phyloP scores from a whole-genome alignment of 2,329 filamentous ascomycete species.

The Eutypella sp. region DNA sequence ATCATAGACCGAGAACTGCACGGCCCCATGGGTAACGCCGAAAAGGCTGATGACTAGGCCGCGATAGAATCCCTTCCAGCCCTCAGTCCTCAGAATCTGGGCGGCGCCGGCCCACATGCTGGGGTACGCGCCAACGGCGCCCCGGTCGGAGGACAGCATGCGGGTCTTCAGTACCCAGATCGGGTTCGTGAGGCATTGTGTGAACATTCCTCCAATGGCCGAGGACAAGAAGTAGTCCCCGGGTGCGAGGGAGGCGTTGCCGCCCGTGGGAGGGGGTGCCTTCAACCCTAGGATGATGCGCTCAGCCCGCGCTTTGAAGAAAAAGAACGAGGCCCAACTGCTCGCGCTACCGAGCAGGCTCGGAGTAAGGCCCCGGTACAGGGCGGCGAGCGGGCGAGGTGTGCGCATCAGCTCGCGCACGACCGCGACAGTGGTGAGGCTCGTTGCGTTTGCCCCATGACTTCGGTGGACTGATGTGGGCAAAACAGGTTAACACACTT shows the following conservation, averaged over 20 bases:
- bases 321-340: constrained; percentile 91
- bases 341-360: constrained; percentile 88
- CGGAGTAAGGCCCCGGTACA: constrained; percentile 86
- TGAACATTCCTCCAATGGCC: constrained; percentile 64
- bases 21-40: constrained; percentile 84
- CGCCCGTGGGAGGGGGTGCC: constrained; percentile 5
- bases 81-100: constrained; percentile 66
- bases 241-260: constrained; percentile 41
- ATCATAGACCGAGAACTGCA: constrained; percentile 96
- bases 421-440: constrained; percentile 47
- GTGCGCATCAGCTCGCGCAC: constrained; percentile 43
- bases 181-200: constrained; percentile 82
- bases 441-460: constrained; percentile 30
- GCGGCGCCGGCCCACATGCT: constrained; percentile 67
- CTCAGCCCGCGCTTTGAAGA: constrained; percentile 60
- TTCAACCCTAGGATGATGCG: constrained; percentile 34
- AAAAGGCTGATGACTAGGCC: constrained; percentile 78
- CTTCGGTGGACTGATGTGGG: constrained; percentile 46
- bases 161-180: constrained; percentile 98
- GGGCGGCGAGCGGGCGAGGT: constrained; percentile 58
- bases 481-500: constrained; percentile 6
- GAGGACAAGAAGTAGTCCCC: constrained; percentile 79
- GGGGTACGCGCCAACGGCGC: constrained; percentile 72
- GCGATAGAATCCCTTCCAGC: constrained; percentile 76
- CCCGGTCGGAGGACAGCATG: constrained; percentile 82